Conservation (phyloP, 768 basidiomycete species). For the Russula sp. region DNA sequence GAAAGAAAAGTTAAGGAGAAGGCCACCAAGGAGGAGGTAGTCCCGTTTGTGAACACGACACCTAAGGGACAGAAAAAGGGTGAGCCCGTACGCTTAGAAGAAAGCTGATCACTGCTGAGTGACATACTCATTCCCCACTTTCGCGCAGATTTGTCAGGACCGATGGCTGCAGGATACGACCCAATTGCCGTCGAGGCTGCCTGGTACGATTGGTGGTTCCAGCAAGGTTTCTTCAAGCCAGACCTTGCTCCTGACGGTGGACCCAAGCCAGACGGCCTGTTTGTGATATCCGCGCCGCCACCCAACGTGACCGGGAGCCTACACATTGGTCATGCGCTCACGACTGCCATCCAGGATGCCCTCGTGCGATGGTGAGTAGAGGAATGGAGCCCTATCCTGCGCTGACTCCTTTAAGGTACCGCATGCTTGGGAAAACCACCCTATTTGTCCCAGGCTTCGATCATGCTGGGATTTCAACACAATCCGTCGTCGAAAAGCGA, state of each 20-base stretch:
- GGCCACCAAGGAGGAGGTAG: conserved; percentile 61
- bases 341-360: conserved; percentile 84
- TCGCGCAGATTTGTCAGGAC: conserved; percentile 64
- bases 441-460: conserved; percentile 94
- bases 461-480: conserved; percentile 97
- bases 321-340: conserved; percentile 93
- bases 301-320: conserved; percentile 95
- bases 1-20: conserved; percentile 79
- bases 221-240: conserved; percentile 86
- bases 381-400: not conserved
- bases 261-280: conserved; percentile 39
- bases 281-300: conserved; percentile 80
- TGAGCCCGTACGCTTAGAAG: conserved; percentile 26
- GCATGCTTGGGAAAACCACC: conserved; percentile 90
- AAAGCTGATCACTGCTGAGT: not conserved
- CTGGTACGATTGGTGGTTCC: conserved; percentile 98
- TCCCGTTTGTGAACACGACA: conserved; percentile 80
- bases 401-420: conserved; percentile 52
- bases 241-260: conserved; percentile 49
- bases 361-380: conserved; percentile 74
- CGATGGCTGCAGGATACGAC: conserved; percentile 92
- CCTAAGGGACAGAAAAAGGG: conserved; percentile 94
- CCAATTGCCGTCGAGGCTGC: conserved; percentile 90
- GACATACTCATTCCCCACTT: not conserved
- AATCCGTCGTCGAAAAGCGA: conserved; percentile 94